phyloP scores from a whole-genome alignment of 2,329 filamentous ascomycete genomes.

The Fusarium denticulatum region DNA sequence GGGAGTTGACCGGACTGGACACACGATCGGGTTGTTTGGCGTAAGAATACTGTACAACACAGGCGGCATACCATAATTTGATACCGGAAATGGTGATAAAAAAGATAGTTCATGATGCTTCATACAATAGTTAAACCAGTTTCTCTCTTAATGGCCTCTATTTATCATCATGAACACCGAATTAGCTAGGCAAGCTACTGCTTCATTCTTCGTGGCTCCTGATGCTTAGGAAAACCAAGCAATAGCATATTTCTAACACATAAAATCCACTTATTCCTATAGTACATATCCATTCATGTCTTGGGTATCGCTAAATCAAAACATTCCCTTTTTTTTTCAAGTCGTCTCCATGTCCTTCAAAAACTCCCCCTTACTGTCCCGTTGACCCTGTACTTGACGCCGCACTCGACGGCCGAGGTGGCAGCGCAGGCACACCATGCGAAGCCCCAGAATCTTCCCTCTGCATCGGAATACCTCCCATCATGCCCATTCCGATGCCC shows the following conservation, averaged over 20 bases:
- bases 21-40: background rate
- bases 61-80: background rate
- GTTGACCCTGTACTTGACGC: constrained; percentile 57
- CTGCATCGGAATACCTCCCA: constrained; percentile 54
- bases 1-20: background rate
- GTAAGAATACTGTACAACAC: constrained; percentile 29
- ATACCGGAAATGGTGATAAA: background rate
- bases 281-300: constrained; percentile 41
- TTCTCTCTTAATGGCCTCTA: no score
- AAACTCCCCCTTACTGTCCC: constrained; percentile 45
- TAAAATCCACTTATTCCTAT: constrained; percentile 27
- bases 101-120: background rate
- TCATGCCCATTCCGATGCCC: constrained; percentile 42
- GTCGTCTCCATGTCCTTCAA: background rate
- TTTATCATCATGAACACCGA: background rate
- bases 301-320: constrained; percentile 46
- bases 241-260: background rate
- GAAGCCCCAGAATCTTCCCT: constrained; percentile 47
- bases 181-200: background rate
- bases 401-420: constrained; percentile 51
- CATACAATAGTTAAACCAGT: background rate
- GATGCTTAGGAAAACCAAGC: background rate
- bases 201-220: background rate
- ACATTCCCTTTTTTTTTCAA: constrained; percentile 21
- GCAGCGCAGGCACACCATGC: constrained; percentile 44